A percentile compares a stretch with the other conserved stretches of the same genome.
Conservation (phyloP, 2,329 filamentous ascomycete species). For the Exophiala calicioides region DNA sequence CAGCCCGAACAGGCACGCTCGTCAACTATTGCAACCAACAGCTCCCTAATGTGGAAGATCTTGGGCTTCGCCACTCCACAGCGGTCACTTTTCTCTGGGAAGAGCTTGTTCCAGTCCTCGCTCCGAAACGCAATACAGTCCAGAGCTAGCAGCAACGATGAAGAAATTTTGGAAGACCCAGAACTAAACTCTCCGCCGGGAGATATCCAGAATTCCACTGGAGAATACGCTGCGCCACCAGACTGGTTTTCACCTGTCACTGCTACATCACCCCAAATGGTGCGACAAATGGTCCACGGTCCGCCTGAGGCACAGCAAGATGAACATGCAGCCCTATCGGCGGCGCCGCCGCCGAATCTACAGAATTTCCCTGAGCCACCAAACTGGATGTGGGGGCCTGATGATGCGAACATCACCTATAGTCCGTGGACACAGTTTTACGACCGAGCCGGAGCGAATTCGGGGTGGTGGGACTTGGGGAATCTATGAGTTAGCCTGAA, state of each 20-base stretch:
- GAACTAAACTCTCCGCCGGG: not conserved
- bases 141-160: slow-evolving; percentile 32
- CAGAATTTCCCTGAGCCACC: slow-evolving; percentile 53
- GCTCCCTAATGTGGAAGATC: slow-evolving; percentile 56
- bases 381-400: slow-evolving; percentile 52
- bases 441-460: not conserved
- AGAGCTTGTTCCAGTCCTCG: slow-evolving; percentile 40
- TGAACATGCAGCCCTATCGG: not conserved
- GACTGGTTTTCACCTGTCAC: not conserved
- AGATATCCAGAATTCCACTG: not conserved
- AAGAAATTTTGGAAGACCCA: not conserved
- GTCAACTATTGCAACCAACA: slow-evolving; percentile 56
- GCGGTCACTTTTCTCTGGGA: slow-evolving; percentile 47
- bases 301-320: not conserved
- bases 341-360: slow-evolving; percentile 44
- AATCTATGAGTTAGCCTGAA: slow-evolving; percentile 2
- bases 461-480: slow-evolving; percentile 4
- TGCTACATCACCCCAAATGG: not conserved
- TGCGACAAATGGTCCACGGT: not conserved
- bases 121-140: slow-evolving; percentile 41
- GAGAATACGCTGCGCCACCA: not conserved
- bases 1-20: slow-evolving; percentile 51
- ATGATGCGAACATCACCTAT: slow-evolving; percentile 46
- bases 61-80: slow-evolving; percentile 48
- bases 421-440: slow-evolving; percentile 7